Conservation (phyloP, 768 basidiomycete genomes). For the Pleurotus ostreatus region DNA sequence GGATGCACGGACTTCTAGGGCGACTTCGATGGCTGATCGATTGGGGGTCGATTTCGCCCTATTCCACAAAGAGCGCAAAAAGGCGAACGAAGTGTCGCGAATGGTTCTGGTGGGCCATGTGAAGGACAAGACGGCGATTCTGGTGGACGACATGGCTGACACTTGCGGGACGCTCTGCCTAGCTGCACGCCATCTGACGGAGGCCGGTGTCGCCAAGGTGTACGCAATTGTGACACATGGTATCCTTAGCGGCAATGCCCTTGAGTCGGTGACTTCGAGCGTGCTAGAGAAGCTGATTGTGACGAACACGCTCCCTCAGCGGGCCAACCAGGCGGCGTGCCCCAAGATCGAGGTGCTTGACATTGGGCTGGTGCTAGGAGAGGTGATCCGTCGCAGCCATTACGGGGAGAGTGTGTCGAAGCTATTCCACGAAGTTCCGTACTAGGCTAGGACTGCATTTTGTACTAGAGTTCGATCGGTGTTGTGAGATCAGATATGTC, state of each 20-base stretch:
- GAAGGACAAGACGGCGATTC: constrained; percentile 86
- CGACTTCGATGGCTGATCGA: constrained; percentile 94
- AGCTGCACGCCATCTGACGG: constrained; percentile 83
- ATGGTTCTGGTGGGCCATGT: constrained; percentile 97
- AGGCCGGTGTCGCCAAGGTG: constrained; percentile 83
- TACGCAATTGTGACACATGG: constrained; percentile 97
- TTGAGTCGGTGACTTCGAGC: constrained; percentile 67
- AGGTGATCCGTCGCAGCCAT: constrained; percentile 93
- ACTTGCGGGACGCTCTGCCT: constrained; percentile 93
- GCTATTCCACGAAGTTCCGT: constrained; percentile 87
- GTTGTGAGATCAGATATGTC: constrained; percentile 7
- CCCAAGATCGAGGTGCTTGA: constrained; percentile 90
- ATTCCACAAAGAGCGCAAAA: constrained; percentile 99
- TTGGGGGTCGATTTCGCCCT: constrained; percentile 96
- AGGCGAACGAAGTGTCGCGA: constrained; percentile 90
- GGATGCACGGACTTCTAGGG: constrained; percentile 44
- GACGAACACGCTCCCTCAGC: constrained; percentile 96
- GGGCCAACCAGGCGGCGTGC: constrained; percentile 66
- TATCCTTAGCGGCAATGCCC: constrained; percentile 86
- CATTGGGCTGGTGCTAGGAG: constrained; percentile 90
- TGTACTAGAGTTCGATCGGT: background rate
- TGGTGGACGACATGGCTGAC: constrained; percentile 99
- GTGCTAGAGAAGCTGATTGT: constrained; percentile 92
- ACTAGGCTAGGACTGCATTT: constrained; percentile 35
- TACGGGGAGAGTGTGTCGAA: constrained; percentile 95